Conservation (phyloP, 805 yeast species). For the Yarrowia divulgata region DNA sequence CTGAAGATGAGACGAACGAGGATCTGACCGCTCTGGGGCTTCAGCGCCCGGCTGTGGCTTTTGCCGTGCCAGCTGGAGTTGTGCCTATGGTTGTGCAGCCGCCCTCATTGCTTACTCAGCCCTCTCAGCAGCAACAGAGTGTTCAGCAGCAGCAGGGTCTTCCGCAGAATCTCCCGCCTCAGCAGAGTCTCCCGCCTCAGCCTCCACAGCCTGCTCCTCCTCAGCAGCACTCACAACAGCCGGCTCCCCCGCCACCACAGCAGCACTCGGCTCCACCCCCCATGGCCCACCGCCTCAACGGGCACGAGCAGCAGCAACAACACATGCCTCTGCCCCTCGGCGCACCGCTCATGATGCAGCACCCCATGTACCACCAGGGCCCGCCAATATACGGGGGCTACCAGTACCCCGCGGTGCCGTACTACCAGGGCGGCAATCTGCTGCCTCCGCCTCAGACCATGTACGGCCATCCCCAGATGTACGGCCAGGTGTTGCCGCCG, state of each 20-base stretch:
- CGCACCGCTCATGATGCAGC: constrained; percentile 35
- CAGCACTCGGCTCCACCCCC: constrained; percentile 4
- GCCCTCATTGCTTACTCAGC: too few relatives aligned
- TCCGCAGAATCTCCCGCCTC: neutral
- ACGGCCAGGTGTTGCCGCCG: constrained; percentile 30
- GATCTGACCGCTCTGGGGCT: constrained; percentile 74
- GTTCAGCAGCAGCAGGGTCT: constrained; percentile 2
- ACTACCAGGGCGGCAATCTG: constrained; percentile 26
- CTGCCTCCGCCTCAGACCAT: constrained; percentile 34
- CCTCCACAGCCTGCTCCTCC: neutral
- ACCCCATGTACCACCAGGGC: constrained; percentile 35
- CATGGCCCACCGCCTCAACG: constrained; percentile 7
- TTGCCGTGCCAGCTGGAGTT: constrained; percentile 5
- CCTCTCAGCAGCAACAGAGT: too few relatives aligned
- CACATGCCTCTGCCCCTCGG: constrained; percentile 34
- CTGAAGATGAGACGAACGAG: constrained; percentile 73
- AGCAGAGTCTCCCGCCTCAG: neutral
- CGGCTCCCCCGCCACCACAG: neutral
- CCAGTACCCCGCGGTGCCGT: constrained; percentile 30
- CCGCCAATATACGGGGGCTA: constrained; percentile 38
- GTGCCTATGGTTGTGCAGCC: constrained; percentile 4
- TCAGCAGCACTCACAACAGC: constrained; percentile 8
- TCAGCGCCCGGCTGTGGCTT: constrained; percentile 20
- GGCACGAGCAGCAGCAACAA: constrained; percentile 20
- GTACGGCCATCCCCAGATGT: constrained; percentile 36